Base-by-base conservation (phyloP, 73 alveolate genomes). In the Effrenium voratum region DNA sequence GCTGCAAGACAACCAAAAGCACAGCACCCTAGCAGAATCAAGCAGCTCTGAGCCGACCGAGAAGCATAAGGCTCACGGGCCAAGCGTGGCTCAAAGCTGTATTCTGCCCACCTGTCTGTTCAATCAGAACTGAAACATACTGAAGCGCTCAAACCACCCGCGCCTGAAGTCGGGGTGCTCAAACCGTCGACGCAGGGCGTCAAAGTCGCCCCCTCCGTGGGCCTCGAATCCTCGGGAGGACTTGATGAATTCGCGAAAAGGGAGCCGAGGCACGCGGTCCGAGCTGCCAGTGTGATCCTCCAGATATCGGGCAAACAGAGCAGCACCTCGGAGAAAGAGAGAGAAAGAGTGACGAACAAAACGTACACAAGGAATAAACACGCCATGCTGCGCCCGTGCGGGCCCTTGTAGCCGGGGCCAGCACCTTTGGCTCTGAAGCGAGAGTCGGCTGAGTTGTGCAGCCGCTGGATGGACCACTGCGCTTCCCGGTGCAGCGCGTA, bases 201-300 rank as follows among this genome's bases (percentile, higher is more conserved):
- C 82, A 47, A 72, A 72, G 52, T 3, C 26, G 47, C 15, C 82
- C 10, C 46, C 45, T 26, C 38, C 82, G 32, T 72, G 82, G n/a
- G 82, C 82, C n/a, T n/a, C 82, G 28, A 72, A 72, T 44, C 82
- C 82, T 72, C 49, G 30, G n/a, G n/a, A n/a, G n/a, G n/a, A n/a
- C n/a, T n/a, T n/a, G n/a, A n/a, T n/a, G n/a, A n/a, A n/a, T n/a
- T n/a, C n/a, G n/a, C n/a, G n/a, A n/a, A n/a, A n/a, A n/a, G n/a
- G n/a, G n/a, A n/a, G n/a, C n/a, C n/a, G n/a, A n/a, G n/a, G n/a
- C n/a, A n/a, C n/a, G n/a, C n/a, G n/a, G n/a, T n/a, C n/a, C n/a
- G n/a, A n/a, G n/a, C 49, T 32, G 63, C 88, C 88, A 15, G 88
- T 77, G 60, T 77, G 88, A n/a, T 77, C 88, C 88, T 77, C 88